Evolutionary conservation across 768 basidiomycete genomes (phyloP).

Genomic region (Leucogyrophana mollusca): DNA sequence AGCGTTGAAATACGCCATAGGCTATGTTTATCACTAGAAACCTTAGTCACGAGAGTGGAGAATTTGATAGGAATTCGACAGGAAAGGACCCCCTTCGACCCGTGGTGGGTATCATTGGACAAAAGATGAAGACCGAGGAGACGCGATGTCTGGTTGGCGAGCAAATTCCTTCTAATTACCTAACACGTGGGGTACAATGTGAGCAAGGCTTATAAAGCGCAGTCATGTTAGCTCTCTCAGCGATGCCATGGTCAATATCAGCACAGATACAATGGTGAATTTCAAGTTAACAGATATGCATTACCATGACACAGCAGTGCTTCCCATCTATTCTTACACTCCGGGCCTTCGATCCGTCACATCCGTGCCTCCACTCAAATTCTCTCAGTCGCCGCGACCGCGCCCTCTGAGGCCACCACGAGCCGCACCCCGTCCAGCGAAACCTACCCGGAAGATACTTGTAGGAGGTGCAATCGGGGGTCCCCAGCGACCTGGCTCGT

Average conservation of each 20-base stretch:
- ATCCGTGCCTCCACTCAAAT: not conserved
- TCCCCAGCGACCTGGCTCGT: constrained; percentile 13
- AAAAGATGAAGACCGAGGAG: too few species aligned
- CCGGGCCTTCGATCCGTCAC: not conserved
- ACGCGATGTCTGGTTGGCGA: too few species aligned
- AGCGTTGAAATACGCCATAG: not conserved
- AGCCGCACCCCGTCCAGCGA: constrained; percentile 51
- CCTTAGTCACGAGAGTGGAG: not conserved
- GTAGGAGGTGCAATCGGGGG: constrained; percentile 7
- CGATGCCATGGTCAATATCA: too few species aligned
- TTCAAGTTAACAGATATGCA: not conserved
- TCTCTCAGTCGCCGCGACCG: constrained; percentile 14
- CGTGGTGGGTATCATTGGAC: too few species aligned
- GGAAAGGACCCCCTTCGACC: too few species aligned
- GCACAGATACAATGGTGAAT: too few species aligned
- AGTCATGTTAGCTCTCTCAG: too few species aligned
- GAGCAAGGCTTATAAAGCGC: too few species aligned
- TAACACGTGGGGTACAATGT: too few species aligned
- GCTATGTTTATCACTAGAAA: constrained; percentile 9
- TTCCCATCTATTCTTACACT: constrained; percentile 10
- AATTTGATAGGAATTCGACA: not conserved
- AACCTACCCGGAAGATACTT: constrained; percentile 53
- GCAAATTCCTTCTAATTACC: too few species aligned
- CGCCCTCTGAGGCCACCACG: constrained; percentile 21
- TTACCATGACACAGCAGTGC: constrained; percentile 6